Conservation (phyloP, 148 eudicot genomes). For the Vaccinium macrocarpon region DNA sequence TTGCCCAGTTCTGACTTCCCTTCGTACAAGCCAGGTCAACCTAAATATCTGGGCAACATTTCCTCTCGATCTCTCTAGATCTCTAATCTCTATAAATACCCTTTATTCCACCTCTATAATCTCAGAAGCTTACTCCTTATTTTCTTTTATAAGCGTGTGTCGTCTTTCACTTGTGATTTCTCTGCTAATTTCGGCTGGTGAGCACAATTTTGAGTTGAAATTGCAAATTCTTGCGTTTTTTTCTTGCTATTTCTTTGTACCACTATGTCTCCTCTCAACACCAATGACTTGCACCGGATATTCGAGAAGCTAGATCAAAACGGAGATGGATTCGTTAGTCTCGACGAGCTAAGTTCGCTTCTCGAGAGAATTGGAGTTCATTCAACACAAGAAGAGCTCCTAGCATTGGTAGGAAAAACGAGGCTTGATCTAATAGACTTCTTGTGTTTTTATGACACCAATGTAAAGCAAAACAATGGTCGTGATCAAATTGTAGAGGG, state of each 20-base stretch:
- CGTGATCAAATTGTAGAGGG: background rate
- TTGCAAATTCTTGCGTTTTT: too few species aligned
- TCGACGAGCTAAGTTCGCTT: conserved; percentile 49
- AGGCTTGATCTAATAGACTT: conserved; percentile 43
- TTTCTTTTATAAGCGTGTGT: background rate
- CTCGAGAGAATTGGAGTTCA: conserved; percentile 36
- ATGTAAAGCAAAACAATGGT: background rate
- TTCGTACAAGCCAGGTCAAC: background rate
- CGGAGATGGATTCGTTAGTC: conserved; percentile 46
- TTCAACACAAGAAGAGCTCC: conserved; percentile 32
- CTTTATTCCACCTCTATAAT: background rate
- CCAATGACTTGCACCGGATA: conserved; percentile 32
- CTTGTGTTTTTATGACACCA: conserved; percentile 29
- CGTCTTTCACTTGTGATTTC: background rate
- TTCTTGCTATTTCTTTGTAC: background rate
- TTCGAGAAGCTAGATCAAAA: conserved; percentile 51
- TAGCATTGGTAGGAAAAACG: conserved; percentile 30
- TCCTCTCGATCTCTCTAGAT: background rate
- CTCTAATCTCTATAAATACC: background rate
- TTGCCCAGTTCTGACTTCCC: background rate
- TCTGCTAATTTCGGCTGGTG: background rate
- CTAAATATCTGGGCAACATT: too few species aligned
- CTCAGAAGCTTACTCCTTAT: background rate
- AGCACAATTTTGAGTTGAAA: background rate
- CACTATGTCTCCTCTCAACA: conserved; percentile 9